Base-by-base conservation (phyloP, 2,329 filamentous ascomycete species). In the Monosporascus sp. region DNA sequence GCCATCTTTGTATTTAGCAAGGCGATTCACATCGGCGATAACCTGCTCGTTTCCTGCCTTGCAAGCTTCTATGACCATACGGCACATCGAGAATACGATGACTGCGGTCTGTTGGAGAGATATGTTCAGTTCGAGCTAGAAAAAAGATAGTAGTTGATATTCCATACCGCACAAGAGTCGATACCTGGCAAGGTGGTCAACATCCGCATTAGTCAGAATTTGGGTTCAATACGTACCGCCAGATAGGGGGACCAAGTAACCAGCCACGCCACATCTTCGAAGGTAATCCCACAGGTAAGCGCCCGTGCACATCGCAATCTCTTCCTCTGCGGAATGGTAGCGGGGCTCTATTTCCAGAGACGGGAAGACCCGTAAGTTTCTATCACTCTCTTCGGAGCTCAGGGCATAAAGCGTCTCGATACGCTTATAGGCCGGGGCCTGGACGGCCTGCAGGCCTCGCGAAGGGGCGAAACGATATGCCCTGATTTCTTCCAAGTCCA, bases 401-500 rank as follows among this genome's bases (percentile, higher is more conserved):
- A 69, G 66, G 54, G 63, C 56, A 51, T 69, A 72, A 8, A 50
- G 47, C 2, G 69, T 70, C 60, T 77, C 68, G 41, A 78, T 72
- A 26, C 75, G 65, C 51, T 71, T 63, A 53, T 85, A 83, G 7
- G 70, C 65, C 26, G 71, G 69, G 2, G 72, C 68, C 41, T 68
- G 64, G 53, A 80, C 76, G 7, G 82, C 79, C 64, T 89, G 86
- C 22, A 82, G 64, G 7, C 79, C 78, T 51, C 84, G 75, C 14
- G 79, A 80, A 8, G 79, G 75, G 0, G 75, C 72, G n/a, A 72
- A 80, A 0, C 87, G 74, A 60, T 77, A 85, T 1, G 78, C 73
- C 35, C 86, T 74, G 6, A 93, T 87, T 58, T 89, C 84, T 62
- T 93, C 89, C 2, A 89, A 72, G 60, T 88, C 85, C 7, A 88